Evolutionary conservation across 805 yeast genomes (phyloP).

Genomic region (Candida khao-thaluensis): DNA sequence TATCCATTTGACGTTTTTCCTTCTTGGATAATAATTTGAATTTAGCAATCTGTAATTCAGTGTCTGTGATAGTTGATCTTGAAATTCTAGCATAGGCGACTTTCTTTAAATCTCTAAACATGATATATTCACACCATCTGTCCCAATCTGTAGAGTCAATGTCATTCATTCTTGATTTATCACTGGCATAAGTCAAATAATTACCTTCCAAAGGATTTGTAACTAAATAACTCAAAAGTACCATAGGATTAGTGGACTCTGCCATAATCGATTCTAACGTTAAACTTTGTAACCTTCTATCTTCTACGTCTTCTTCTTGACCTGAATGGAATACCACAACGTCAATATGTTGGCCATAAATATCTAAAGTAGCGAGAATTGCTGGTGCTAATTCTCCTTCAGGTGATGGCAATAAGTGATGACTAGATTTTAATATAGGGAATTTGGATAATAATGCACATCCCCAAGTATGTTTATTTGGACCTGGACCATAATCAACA

Average conservation of each 20-base stretch:
- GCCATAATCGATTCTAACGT: slow-evolving; percentile 81
- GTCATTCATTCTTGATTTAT: slow-evolving; percentile 82
- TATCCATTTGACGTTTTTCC: slow-evolving; percentile 31
- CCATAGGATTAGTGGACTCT: slow-evolving; percentile 74
- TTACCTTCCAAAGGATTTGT: slow-evolving; percentile 86
- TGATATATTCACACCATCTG: slow-evolving; percentile 97
- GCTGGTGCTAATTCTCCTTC: slow-evolving; percentile 99
- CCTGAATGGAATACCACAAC: slow-evolving; percentile 97
- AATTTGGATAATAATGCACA: slow-evolving; percentile 88
- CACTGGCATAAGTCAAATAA: slow-evolving; percentile 87
- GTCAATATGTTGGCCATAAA: slow-evolving; percentile 84
- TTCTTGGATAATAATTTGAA: slow-evolving; percentile 56
- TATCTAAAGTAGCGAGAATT: slow-evolving; percentile 90
- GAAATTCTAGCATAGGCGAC: slow-evolving; percentile 93
- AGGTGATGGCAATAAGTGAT: slow-evolving; percentile 91
- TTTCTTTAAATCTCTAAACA: slow-evolving; percentile 82
- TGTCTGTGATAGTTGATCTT: slow-evolving; percentile 92
- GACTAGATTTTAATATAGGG: slow-evolving; percentile 88
- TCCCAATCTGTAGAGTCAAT: slow-evolving; percentile 94
- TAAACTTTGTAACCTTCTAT: slow-evolving; percentile 80
- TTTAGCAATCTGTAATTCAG: slow-evolving; percentile 94
- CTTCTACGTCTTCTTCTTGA: slow-evolving; percentile 96
- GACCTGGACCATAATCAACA: slow-evolving; percentile 96
- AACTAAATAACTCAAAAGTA: slow-evolving; percentile 86
- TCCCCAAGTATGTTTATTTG: slow-evolving; percentile 98